A percentile compares a stretch with the other conserved stretches of the same genome.
Conservation (phyloP, 441 rosid genomes). For the Pelargonium australe region DNA sequence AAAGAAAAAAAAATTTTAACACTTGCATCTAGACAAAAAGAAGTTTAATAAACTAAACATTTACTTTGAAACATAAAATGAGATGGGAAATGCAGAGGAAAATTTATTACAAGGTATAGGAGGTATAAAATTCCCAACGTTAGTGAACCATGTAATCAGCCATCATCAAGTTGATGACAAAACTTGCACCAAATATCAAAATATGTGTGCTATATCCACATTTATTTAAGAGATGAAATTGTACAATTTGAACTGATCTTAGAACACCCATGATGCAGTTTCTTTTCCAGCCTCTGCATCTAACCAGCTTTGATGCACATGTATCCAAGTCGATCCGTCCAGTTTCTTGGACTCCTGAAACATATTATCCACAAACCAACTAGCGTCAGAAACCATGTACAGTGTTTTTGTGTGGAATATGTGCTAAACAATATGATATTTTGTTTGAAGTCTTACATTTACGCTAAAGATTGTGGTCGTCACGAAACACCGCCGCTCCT, state of each 20-base stretch:
- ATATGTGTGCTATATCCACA: no score
- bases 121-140: no score
- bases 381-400: background rate
- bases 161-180: no score
- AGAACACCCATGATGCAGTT: slow-evolving; percentile 23
- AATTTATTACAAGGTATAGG: no score
- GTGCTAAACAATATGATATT: background rate
- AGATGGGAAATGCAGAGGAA: no score
- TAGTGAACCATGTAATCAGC: no score
- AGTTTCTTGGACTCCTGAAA: slow-evolving; percentile 20
- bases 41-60: no score
- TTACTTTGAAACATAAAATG: no score
- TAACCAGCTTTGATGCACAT: slow-evolving; percentile 41
- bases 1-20: no score
- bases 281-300: slow-evolving; percentile 19
- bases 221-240: no score
- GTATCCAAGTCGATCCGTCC: slow-evolving; percentile 24
- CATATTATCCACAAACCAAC: background rate
- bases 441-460: slow-evolving; percentile 22
- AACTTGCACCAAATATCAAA: no score
- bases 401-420: background rate
- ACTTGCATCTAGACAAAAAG: no score
- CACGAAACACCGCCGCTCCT: slow-evolving; percentile 24
- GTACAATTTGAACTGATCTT: background rate
- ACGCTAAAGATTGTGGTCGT: slow-evolving; percentile 30